Conservation (phyloP, 345 rosid genomes). For the Citrus australasica region DNA sequence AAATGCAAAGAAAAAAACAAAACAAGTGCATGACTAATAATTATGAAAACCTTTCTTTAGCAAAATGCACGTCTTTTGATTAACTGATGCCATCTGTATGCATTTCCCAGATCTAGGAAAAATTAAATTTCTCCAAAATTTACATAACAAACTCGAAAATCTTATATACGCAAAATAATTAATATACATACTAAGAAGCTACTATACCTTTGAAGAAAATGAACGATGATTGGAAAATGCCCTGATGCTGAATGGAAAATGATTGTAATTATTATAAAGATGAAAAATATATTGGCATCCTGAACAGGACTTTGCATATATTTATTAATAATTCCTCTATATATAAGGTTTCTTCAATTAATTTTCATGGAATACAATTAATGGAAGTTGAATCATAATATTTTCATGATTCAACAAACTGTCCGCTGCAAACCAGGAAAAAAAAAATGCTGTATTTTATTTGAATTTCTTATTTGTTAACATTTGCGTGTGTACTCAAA, state of each 20-base stretch:
- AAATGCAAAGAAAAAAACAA: no score
- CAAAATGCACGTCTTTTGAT: no score
- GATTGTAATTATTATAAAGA: not conserved
- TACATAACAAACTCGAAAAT: not conserved
- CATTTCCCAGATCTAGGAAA: no score
- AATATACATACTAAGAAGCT: not conserved
- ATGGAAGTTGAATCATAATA: conserved; percentile 45
- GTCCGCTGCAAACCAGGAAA: conserved; percentile 7
- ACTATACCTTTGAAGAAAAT: not conserved
- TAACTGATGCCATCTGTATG: no score
- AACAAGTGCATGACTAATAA: no score
- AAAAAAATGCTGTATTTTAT: conserved; percentile 6
- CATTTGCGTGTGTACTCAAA: conserved; percentile 20
- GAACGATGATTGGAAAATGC: not conserved
- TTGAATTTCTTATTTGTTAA: not conserved
- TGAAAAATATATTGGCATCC: not conserved
- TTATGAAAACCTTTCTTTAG: no score
- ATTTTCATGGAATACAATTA: not conserved
- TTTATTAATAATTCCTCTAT: no score
- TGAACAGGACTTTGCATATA: not conserved
- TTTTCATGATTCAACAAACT: conserved; percentile 45
- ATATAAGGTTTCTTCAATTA: not conserved
- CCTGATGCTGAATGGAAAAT: not conserved
- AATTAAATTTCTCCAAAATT: not conserved
- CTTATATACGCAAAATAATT: no score